Percentiles rank a stretch among this genome's conserved stretches.
Evolutionary conservation across 192 early-diverging fungal genomes (phyloP).

Genomic region (Podila horticola): DNA sequence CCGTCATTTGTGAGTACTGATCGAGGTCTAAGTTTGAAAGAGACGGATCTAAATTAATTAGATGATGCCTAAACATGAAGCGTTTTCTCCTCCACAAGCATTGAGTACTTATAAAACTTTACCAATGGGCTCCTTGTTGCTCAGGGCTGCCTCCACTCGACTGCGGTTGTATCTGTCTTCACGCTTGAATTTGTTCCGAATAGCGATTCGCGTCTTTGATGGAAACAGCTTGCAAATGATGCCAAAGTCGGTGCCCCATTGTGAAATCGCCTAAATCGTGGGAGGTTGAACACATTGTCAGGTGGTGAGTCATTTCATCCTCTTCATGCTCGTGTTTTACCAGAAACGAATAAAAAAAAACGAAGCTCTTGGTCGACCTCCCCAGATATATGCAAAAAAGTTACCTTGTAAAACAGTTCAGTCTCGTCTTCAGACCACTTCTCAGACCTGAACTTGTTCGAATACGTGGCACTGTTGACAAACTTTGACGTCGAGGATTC

Average conservation of each 20-base stretch:
- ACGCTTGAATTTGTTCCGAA: slow-evolving; percentile 56
- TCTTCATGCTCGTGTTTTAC: not conserved
- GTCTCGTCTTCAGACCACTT: slow-evolving; percentile 54
- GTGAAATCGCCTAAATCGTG: slow-evolving; percentile 40
- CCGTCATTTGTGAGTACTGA: slow-evolving; percentile 26
- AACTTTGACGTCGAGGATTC: slow-evolving; percentile 47
- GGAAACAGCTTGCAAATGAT: slow-evolving; percentile 52
- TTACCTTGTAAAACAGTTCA: slow-evolving; percentile 53
- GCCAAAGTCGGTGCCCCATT: slow-evolving; percentile 60
- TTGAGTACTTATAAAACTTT: not conserved
- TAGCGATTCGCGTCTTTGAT: slow-evolving; percentile 43
- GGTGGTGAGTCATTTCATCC: not conserved
- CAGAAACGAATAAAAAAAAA: not conserved
- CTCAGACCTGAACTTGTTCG: slow-evolving; percentile 23
- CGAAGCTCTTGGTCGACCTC: not conserved
- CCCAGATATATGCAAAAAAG: not conserved
- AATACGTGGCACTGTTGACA: slow-evolving; percentile 40
- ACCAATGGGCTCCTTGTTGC: slow-evolving; percentile 46
- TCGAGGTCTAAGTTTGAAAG: slow-evolving; percentile 18
- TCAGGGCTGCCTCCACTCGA: slow-evolving; percentile 38
- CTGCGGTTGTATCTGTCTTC: slow-evolving; percentile 45
- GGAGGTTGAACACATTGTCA: not conserved
- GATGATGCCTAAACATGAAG: no score
- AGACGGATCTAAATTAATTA: not conserved
- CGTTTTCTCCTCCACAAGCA: no score